These are phyloP conservation scores for Neonectria sp. DNA, from an alignment of 2,329 filamentous ascomycete genomes.

Conservation along the genomic window DNA sequence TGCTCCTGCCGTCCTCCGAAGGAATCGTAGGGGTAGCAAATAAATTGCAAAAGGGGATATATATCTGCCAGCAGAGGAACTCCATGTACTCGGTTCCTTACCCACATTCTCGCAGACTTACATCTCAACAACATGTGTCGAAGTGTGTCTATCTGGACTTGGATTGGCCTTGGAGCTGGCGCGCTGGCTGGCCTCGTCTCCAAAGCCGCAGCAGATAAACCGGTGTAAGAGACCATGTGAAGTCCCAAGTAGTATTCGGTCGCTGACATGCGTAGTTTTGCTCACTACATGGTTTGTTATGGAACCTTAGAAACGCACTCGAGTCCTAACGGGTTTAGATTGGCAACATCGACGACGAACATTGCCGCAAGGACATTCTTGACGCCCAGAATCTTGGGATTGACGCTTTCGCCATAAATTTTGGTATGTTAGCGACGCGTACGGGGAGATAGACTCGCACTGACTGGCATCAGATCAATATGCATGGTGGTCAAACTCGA, in stretches of 20 bases:
- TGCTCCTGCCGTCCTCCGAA: no score
- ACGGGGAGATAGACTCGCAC: neutral
- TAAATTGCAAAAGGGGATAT: no score
- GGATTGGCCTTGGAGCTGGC: neutral
- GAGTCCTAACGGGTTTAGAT: slow-evolving; percentile 7
- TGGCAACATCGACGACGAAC: slow-evolving; percentile 9
- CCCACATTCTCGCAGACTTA: neutral
- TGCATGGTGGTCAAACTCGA: slow-evolving; percentile 14
- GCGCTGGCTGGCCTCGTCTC: slow-evolving; percentile 2
- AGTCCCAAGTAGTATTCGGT: neutral
- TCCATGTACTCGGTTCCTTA: neutral
- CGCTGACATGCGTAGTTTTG: slow-evolving; percentile 13
- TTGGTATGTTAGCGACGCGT: neutral
- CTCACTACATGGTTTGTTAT: slow-evolving; percentile 27
- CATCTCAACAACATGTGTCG: slow-evolving; percentile 1
- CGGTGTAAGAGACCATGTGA: slow-evolving; percentile 13
- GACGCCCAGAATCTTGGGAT: slow-evolving; percentile 25
- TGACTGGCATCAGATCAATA: slow-evolving; percentile 23
- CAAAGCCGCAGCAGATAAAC: slow-evolving; percentile 7
- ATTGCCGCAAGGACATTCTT: slow-evolving; percentile 15
- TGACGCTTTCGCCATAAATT: slow-evolving; percentile 29
- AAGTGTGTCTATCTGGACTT: neutral
- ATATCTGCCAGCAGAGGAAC: no score
- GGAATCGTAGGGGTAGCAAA: no score
- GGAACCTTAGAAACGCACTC: neutral